Conservation (phyloP, 768 basidiomycete genomes). For the Lactifluus subvellereus region DNA sequence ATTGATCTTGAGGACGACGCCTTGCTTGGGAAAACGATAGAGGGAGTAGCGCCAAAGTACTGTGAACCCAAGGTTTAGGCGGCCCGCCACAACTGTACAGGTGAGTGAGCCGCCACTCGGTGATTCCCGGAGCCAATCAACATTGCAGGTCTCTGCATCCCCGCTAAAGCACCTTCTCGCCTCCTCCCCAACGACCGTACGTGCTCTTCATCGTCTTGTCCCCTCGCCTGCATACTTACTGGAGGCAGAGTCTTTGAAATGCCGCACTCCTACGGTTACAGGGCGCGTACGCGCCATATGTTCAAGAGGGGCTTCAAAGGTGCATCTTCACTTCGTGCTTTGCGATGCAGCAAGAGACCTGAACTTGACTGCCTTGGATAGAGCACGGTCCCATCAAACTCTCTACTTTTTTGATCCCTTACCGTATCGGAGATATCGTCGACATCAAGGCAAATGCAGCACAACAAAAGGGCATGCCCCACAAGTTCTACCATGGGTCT, state of each 20-base stretch:
- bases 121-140: conserved; percentile 45
- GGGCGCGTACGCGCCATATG: conserved; percentile 99
- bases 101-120: conserved; percentile 57
- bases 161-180: neutral
- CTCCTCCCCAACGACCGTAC: conserved; percentile 33
- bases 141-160: neutral
- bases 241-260: conserved; percentile 58
- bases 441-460: conserved; percentile 99
- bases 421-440: conserved; percentile 95
- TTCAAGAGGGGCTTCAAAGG: conserved; percentile 99
- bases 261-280: conserved; percentile 99
- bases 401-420: conserved; percentile 91
- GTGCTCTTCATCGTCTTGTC: conserved; percentile 28
- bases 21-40: conserved; percentile 13
- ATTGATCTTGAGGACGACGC: conserved; percentile 57
- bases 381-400: conserved; percentile 87
- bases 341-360: neutral
- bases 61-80: conserved; percentile 26
- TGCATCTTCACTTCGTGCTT: conserved; percentile 35
- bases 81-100: conserved; percentile 61
- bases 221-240: conserved; percentile 11
- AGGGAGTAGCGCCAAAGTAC: conserved; percentile 34
- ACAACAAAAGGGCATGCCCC: conserved; percentile 99
- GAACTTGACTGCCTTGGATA: conserved; percentile 30
- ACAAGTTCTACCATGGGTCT: conserved; percentile 97